Conservation (phyloP, 1,139 yeast genomes). For the Torulaspora pretoriensis region DNA sequence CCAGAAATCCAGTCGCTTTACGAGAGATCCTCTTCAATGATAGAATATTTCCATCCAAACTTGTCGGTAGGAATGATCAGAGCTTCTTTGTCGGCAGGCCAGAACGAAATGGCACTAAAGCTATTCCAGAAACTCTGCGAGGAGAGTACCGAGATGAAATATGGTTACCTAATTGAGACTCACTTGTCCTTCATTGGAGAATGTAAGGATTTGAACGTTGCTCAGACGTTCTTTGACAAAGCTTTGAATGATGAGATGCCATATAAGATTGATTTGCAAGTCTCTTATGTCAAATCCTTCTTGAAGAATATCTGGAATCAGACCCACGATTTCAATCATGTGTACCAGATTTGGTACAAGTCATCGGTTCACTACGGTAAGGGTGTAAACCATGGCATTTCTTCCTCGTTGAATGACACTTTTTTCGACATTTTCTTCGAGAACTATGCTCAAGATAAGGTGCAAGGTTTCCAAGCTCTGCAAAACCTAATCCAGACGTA, state of each 20-base stretch:
- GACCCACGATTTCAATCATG: conserved; percentile 54
- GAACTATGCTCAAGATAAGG: conserved; percentile 50
- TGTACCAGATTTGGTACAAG: conserved; percentile 59
- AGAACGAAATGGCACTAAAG: conserved; percentile 48
- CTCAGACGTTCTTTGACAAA: conserved; percentile 68
- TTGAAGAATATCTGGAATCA: conserved; percentile 59
- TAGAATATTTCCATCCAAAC: conserved; percentile 44
- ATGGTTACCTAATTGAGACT: conserved; percentile 54
- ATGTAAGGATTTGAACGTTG: conserved; percentile 67
- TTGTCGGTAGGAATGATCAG: conserved; percentile 57
- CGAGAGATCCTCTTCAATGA: conserved; percentile 40
- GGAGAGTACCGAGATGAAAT: conserved; percentile 36
- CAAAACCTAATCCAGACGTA: conserved; percentile 56
- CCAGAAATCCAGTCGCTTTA: conserved; percentile 53
- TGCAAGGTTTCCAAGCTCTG: conserved; percentile 55
- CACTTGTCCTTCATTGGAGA: conserved; percentile 80
- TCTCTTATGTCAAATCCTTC: conserved; percentile 66
- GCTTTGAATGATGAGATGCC: conserved; percentile 67
- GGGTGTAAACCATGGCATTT: conserved; percentile 60
- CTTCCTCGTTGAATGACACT: conserved; percentile 64
- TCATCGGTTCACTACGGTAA: conserved; percentile 57
- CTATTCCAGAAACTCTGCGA: conserved; percentile 46
- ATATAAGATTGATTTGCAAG: conserved; percentile 66
- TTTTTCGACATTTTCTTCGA: conserved; percentile 67
- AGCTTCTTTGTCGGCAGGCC: conserved; percentile 52